Evolutionary conservation across 106 monocot species (phyloP), one percentile per base, ranked within the genome.

Genomic region (Alisma plantagoaquatica): DNA sequence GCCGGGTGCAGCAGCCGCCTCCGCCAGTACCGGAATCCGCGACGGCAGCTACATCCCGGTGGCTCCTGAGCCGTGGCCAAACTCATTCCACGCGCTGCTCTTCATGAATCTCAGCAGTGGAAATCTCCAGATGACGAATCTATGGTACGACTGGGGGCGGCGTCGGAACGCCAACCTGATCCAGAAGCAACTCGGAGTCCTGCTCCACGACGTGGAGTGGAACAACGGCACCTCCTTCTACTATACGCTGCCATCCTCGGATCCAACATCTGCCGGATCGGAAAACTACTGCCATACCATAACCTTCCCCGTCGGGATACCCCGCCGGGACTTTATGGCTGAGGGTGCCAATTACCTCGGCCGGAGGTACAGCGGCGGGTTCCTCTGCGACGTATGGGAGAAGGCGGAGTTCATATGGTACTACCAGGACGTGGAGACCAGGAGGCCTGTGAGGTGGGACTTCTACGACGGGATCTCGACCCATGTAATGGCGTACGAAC

Each of bases 91-190:
- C 63, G 70, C 77, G 3, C 18, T 51, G 6, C 50, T 77, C n/a
- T 77, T 61, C 74, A 71, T 64, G 54, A 77, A 83, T 67, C 48
- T 60, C n/a, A 61, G 53, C 22, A 52, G 23, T 26, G 73, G 57
- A 0, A 16, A 45, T 42, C 74, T 83, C 31, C 59, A 67, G 58
- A 64, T 83, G 11, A 51, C 43, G 41, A 59, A 83, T 45, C 74
- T 77, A 9, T 83, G 67, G 62, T 83, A 83, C 71, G 83, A 83
- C 74, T 83, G 83, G 83, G 58, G 74, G 23, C 17, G 20, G 11
- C 67, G 75, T 14, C 18, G n/a, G n/a, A n/a, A n/a, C n/a, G n/a
- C n/a, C n/a, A n/a, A n/a, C n/a, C n/a, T n/a, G n/a, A n/a, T n/a
- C n/a, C n/a, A n/a, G n/a, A n/a, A n/a, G n/a, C n/a, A n/a, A n/a